A percentile compares a stretch with the other conserved stretches of the same genome.
Conservation (phyloP, 2,329 filamentous ascomycete genomes). For the Botryotinia globosa region DNA sequence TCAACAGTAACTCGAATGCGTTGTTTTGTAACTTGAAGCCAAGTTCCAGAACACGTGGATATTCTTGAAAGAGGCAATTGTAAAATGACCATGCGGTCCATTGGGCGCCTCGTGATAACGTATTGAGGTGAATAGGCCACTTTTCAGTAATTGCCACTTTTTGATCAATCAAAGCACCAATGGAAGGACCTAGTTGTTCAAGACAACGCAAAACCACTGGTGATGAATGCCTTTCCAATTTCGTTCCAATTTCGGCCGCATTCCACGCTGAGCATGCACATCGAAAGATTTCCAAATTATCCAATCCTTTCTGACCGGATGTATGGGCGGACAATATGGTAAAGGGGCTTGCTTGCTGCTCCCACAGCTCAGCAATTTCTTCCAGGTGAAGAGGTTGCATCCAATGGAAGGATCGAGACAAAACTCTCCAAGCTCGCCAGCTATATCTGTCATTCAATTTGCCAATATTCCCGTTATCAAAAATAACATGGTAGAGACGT, state of each 20-base stretch:
- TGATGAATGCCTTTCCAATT: constrained; percentile 22
- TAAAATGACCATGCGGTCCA: constrained; percentile 31
- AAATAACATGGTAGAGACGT: constrained; percentile 39
- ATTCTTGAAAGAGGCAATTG: constrained; percentile 33
- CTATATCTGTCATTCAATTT: constrained; percentile 32
- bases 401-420: constrained; percentile 31
- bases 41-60: constrained; percentile 31
- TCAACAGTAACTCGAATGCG: constrained; percentile 27
- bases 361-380: constrained; percentile 28
- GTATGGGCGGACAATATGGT: constrained; percentile 4
- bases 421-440: constrained; percentile 36
- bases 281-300: constrained; percentile 31
- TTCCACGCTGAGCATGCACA: constrained; percentile 33
- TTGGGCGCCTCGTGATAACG: constrained; percentile 23
- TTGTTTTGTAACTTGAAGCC: constrained; percentile 24
- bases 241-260: constrained; percentile 23
- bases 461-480: constrained; percentile 28
- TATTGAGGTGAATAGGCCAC: constrained; percentile 20
- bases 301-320: constrained; percentile 18
- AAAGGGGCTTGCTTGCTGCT: constrained; percentile 29
- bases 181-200: constrained; percentile 22
- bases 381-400: constrained; percentile 24
- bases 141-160: neutral
- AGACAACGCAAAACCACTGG: constrained; percentile 26
- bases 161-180: constrained; percentile 21